Evolutionary conservation across 78 protist species (phyloP).

Genomic region (Speleostelium caveatum): DNA sequence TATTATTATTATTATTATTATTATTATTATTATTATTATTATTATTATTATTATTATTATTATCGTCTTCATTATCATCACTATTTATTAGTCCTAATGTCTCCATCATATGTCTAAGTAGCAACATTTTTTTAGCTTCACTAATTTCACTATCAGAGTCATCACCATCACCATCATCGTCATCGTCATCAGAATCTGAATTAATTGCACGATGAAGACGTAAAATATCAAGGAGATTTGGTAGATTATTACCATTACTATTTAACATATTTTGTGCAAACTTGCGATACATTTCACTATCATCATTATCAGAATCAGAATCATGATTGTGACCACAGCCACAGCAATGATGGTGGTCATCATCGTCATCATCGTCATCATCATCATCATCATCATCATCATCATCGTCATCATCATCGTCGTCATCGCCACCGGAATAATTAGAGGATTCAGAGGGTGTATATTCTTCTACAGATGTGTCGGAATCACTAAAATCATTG

Average conservation of each 20-base stretch:
- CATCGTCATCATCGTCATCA: neutral
- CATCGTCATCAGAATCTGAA: neutral
- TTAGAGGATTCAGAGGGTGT: too few species aligned
- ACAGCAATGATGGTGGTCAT: neutral
- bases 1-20: neutral
- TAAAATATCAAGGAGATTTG: neutral
- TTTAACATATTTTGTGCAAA: too few species aligned
- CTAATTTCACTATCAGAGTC: neutral
- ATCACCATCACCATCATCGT: neutral
- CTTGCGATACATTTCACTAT: too few species aligned
- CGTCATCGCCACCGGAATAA: neutral
- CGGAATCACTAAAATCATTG: neutral
- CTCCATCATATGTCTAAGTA: neutral
- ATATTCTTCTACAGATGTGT: neutral
- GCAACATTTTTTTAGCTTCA: too few species aligned
- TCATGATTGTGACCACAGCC: neutral
- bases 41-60: slow-evolving; percentile 10
- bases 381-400: neutral
- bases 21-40: neutral
- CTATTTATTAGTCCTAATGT: neutral
- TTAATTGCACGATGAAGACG: neutral
- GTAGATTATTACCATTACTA: neutral
- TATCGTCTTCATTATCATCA: too few species aligned
- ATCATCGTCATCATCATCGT: neutral
- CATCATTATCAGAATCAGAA: neutral